Base-by-base conservation (phyloP, 2,329 filamentous ascomycete genomes). In the Trichophyton verrucosum region DNA sequence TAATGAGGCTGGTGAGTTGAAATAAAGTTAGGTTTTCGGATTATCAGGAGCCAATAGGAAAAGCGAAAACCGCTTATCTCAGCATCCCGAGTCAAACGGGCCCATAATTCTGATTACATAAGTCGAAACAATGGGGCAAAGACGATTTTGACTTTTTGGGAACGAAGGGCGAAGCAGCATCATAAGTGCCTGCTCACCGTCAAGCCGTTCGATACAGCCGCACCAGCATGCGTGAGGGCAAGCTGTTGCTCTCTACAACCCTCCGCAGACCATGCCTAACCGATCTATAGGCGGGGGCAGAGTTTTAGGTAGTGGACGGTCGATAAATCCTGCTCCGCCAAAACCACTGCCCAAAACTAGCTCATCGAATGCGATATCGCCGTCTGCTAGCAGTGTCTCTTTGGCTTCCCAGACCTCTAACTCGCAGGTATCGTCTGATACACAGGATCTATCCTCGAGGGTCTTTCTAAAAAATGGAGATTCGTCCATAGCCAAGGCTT, bases 221-320 rank as follows among this genome's bases (percentile, higher is more conserved):
- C 55, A 38, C 7, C 55, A 42, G 55, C 55, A 57, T 57, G 55
- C 30, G 30, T 42, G 38, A 24, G 55, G 30, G 55, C 30, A 24
- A 38, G 17, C 22, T 57, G 55, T 22, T 24, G 17, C 55, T 22
- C 30, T 30, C 17, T 63, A 63, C 13, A 63, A 22, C 55, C 33
- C 55, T 57, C 55, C 30, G 38, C 64, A 63, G 20, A 63, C 30
- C 74, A 95, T 95, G 90, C 87, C 90, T 69, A 82, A 82, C 74
- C 85, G 89, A 79, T 91, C 88, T 80, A 82, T 96, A 74, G 92
- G 92, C 75, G 91, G 92, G 76, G 92, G 92, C 73, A 86, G 92
- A 77, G 86, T 96, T 71, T 79, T 96, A 69, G 92, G 92, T 70
- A 95, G 82, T 77, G 90, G 89, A 69, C 90, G 87, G 75, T 85